These are phyloP conservation scores for Phytophthora ohioensis DNA, from an alignment of 352 stramenopile species.

Conservation along the genomic window DNA sequence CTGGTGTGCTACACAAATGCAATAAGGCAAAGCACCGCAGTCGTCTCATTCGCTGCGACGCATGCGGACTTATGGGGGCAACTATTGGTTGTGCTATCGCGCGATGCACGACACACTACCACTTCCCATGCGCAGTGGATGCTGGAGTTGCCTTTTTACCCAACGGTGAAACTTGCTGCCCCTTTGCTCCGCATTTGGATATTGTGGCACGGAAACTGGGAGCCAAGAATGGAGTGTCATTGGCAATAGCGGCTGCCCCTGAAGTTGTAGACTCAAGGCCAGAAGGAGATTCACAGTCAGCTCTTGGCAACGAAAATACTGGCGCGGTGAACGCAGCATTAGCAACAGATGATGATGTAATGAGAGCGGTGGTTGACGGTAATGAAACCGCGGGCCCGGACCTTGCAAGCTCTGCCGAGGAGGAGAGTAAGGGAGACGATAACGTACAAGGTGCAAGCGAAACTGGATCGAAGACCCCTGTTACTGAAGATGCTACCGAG, in stretches of 20 bases:
- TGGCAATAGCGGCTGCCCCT: not conserved
- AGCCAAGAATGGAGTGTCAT: conserved; percentile 13
- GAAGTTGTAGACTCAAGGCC: not conserved
- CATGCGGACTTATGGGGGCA: conserved; percentile 90
- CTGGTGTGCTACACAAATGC: conserved; percentile 82
- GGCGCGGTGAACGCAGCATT: not conserved
- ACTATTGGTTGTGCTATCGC: conserved; percentile 92
- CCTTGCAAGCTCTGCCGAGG: conserved; percentile 8
- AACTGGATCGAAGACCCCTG: conserved; percentile 6
- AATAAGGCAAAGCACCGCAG: conserved; percentile 91
- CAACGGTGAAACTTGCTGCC: conserved; percentile 77
- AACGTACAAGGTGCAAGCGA: conserved; percentile 1
- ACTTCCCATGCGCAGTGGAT: conserved; percentile 94
- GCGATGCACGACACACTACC: conserved; percentile 92
- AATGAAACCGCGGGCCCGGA: conserved; percentile 7
- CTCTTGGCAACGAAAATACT: not conserved
- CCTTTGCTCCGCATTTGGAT: conserved; percentile 58
- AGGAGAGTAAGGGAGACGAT: conserved; percentile 5
- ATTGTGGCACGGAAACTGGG: conserved; percentile 49
- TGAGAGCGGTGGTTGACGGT: conserved; percentile 2
- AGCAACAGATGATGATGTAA: conserved; percentile 11
- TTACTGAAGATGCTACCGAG: conserved; percentile 7
- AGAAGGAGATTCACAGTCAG: not conserved
- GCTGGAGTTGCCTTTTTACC: conserved; percentile 73
- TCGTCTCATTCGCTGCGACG: conserved; percentile 91